phyloP scores from a whole-genome alignment of 2,329 filamentous ascomycete species.

The Pleomassaria siparia region DNA sequence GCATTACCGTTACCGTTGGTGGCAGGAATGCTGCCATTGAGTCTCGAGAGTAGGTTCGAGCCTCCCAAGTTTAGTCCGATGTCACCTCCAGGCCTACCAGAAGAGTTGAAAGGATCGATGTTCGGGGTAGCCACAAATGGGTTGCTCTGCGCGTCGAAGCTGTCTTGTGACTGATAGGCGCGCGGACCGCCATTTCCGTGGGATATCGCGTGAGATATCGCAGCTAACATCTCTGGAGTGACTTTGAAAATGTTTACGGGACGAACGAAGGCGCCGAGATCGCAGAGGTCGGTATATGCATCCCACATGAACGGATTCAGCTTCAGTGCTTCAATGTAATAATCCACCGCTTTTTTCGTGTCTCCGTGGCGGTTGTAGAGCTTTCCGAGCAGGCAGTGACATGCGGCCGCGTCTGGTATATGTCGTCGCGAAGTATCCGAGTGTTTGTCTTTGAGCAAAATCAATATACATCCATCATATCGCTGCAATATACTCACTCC shows the following conservation, averaged over 20 bases:
- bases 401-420: constrained; percentile 78
- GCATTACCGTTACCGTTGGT: constrained; percentile 25
- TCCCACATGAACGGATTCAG: constrained; percentile 98
- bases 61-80: constrained; percentile 39
- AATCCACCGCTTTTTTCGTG: constrained; percentile 78
- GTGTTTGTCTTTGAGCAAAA: constrained; percentile 60
- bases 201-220: constrained; percentile 41
- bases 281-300: constrained; percentile 85
- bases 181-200: constrained; percentile 20
- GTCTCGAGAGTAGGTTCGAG: constrained; percentile 42
- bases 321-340: constrained; percentile 86
- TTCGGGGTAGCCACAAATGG: constrained; percentile 40
- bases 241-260: constrained; percentile 85
- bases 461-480: constrained; percentile 13
- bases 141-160: constrained; percentile 22
- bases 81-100: constrained; percentile 33
- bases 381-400: constrained; percentile 83
- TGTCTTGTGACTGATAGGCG: constrained; percentile 18
- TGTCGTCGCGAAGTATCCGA: constrained; percentile 73
- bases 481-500: constrained; percentile 62
- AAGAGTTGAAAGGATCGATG: constrained; percentile 49
- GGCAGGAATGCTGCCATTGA: constrained; percentile 46
- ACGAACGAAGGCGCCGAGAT: constrained; percentile 75
- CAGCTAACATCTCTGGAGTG: constrained; percentile 62
- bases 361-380: constrained; percentile 80